Conservation (phyloP, 805 yeast genomes). For the Sugiyamaella chiloensis region DNA sequence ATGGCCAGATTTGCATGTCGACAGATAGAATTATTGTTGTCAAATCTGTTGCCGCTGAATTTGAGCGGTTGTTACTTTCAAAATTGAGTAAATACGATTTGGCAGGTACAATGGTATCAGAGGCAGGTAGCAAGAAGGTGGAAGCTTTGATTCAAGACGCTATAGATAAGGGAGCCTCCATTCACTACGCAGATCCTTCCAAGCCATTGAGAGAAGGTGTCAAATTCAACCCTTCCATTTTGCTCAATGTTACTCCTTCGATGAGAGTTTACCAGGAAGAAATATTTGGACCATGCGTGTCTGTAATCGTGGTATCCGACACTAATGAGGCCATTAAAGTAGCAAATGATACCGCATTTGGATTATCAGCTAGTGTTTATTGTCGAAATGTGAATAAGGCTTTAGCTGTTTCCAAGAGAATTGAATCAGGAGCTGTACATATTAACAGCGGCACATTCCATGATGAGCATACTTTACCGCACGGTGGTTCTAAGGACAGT, state of each 20-base stretch:
- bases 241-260: slow-evolving; percentile 55
- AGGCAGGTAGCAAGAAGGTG: slow-evolving; percentile 15
- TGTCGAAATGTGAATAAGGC: slow-evolving; percentile 61
- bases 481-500: slow-evolving; percentile 80
- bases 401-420: slow-evolving; percentile 58
- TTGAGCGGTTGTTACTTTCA: slow-evolving; percentile 27
- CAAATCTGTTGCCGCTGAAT: slow-evolving; percentile 71
- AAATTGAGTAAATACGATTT: neutral
- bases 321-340: slow-evolving; percentile 62
- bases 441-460: slow-evolving; percentile 45
- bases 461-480: slow-evolving; percentile 20
- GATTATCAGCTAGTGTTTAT: slow-evolving; percentile 79
- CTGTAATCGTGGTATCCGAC: slow-evolving; percentile 61
- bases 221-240: slow-evolving; percentile 35
- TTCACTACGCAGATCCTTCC: slow-evolving; percentile 66
- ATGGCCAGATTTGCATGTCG: slow-evolving; percentile 94
- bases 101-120: neutral
- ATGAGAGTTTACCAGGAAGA: slow-evolving; percentile 69
- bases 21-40: slow-evolving; percentile 88
- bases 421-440: slow-evolving; percentile 82
- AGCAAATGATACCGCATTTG: slow-evolving; percentile 70
- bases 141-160: slow-evolving; percentile 51
- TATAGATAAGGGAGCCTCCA: slow-evolving; percentile 61
- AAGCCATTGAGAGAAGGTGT: neutral
- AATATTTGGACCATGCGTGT: slow-evolving; percentile 77